Evolutionary conservation across 495 filamentous ascomycete species (phyloP), one percentile per base, ranked within the genome.

Genomic region (Hypoxylon crocopeplum): DNA sequence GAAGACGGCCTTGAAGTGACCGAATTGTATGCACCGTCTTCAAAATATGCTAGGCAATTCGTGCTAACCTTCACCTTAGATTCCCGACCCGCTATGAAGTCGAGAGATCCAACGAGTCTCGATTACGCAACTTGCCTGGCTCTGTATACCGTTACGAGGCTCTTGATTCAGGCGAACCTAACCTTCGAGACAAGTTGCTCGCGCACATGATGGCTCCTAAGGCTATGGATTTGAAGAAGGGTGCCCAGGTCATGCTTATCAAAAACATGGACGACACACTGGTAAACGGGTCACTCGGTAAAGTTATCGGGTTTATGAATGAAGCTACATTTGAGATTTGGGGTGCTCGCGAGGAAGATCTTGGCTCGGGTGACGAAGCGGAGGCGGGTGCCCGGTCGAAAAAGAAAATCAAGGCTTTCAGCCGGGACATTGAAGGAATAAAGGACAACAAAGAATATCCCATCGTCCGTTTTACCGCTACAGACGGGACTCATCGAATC

Each of bases 211-310:
- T 98, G 91, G 93, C 93, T 0, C 92, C 94, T 3, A 80, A 80
- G 22, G 58, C 66, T 0, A 83, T 98, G 13, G 82, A 87, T 38
- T 78, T 98, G 36, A 98, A 97, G 73, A 90, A 93, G 62, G 91
- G 91, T 13, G 87, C 92, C 0, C 95, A 98, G 68, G 95, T 98
- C 21, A 98, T 98, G 94, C 75, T 98, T n/a, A 97, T 98, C 80
- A 98, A 98, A 69, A 98, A 98, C 67, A 86, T 97, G 77, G 94
- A 98, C 71, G 93, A 97, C 2, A 84, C 81, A 0, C 84, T 98
- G 1, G 94, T 98, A 51, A 98, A 98, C 60, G 94, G 94, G 3
- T 95, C 94, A 0, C 82, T 98, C 30, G 94, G 94, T 1, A 89
- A 86, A 41, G 88, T 98, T 2, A 73, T 89, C 4, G 87, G 79